phyloP scores from a whole-genome alignment of 116 monocot genomes.

The Thalassia testudinum region DNA sequence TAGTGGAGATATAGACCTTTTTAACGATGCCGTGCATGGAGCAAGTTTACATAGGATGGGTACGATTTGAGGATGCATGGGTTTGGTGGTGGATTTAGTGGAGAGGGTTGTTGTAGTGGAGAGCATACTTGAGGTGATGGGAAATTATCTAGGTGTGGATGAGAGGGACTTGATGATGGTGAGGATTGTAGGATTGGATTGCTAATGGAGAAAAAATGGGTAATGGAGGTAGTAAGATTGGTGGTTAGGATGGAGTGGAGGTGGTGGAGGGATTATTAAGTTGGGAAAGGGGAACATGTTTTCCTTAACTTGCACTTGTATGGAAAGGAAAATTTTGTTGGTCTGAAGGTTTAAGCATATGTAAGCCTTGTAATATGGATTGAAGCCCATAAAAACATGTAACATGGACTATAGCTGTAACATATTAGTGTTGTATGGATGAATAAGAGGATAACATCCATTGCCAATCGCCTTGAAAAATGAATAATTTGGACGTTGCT shows the following conservation, averaged over 20 bases:
- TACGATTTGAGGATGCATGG: background rate
- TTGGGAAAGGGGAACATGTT: background rate
- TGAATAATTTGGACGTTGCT: background rate
- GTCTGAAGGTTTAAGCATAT: background rate
- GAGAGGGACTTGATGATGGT: no score
- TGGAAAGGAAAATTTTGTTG: background rate
- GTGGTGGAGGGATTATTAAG: background rate
- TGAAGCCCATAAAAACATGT: background rate
- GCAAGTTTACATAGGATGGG: background rate
- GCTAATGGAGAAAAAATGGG: background rate
- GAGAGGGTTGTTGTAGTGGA: no score
- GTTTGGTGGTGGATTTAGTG: no score
- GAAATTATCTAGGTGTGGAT: no score
- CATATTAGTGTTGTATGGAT: background rate
- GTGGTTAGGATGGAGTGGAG: background rate
- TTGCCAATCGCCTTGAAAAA: background rate
- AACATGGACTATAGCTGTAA: background rate
- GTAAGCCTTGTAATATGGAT: background rate
- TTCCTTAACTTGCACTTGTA: background rate
- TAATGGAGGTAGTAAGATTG: background rate
- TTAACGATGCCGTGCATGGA: background rate
- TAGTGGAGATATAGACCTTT: background rate
- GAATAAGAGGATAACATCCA: background rate
- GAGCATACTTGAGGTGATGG: no score
- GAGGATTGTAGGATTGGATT: no score